Evolutionary conservation across 2,329 filamentous ascomycete genomes (phyloP).

Genomic region (Didymella keratinophila): DNA sequence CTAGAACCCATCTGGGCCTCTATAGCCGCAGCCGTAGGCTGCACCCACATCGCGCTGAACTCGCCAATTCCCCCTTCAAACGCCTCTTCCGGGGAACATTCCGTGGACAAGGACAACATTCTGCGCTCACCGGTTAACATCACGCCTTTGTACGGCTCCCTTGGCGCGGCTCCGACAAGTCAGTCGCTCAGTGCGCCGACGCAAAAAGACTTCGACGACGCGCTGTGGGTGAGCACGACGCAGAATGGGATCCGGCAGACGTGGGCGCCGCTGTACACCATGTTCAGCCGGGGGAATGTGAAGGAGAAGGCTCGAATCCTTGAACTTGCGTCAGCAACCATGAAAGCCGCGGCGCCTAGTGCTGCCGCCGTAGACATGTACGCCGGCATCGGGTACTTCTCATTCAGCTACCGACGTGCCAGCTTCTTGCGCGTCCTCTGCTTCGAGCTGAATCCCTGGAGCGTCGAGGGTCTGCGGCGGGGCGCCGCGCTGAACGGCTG

Average conservation of each 20-base stretch:
- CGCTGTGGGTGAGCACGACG: conserved; percentile 80
- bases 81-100: background rate
- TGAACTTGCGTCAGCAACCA: conserved; percentile 49
- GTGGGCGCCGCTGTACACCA: conserved; percentile 90
- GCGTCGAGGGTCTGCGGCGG: conserved; percentile 54
- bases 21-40: conserved; percentile 50
- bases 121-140: conserved; percentile 77
- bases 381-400: conserved; percentile 93
- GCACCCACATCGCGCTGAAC: conserved; percentile 67
- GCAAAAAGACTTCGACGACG: conserved; percentile 65
- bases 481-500: conserved; percentile 54
- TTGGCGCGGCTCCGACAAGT: conserved; percentile 62
- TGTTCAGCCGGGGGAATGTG: conserved; percentile 93
- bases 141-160: conserved; percentile 74
- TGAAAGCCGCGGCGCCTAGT: no score
- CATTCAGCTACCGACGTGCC: conserved; percentile 76
- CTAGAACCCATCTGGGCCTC: conserved; percentile 37
- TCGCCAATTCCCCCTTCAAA: conserved; percentile 59
- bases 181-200: conserved; percentile 35
- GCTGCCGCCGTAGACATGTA: conserved; percentile 75
- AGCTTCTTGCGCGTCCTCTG: conserved; percentile 76
- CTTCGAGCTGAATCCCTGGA: conserved; percentile 81
- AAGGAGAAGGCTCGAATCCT: conserved; percentile 85
- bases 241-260: conserved; percentile 81
- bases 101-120: conserved; percentile 62